Evolutionary conservation across 768 basidiomycete species (phyloP), one percentile per base, ranked within the genome.

Genomic region (Coprinopsis sp.): DNA sequence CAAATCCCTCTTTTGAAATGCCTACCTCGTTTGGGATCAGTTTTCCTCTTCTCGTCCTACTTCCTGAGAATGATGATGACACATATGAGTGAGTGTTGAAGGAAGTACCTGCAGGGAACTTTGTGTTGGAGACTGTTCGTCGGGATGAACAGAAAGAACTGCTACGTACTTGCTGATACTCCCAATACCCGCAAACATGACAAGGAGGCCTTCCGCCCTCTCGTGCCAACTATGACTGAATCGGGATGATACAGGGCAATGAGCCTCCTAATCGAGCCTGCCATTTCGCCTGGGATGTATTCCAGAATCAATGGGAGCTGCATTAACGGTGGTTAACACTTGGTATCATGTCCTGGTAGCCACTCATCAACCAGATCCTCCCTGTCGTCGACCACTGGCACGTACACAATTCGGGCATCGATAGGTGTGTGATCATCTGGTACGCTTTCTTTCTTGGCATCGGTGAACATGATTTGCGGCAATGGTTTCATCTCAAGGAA

Each of bases 61-160:
- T 94, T 94, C 52, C 80, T 78, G 23, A 93, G 82, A 58, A 98
- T 93, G 42, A 98, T 94, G 51, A 98, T 92, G 55, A 96, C 89
- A 2, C 95, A 95, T 0, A 99, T 91, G 1, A 94, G 92, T 1
- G 91, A 93, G 59, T 90, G 92, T 14, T 87, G 85, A 33, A 96
- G 78, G 51, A 87, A 91, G 60, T 90, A 87, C 54, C 82, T 87
- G 50, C n/a, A n/a, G n/a, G n/a, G n/a, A n/a, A n/a, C n/a, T n/a
- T n/a, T n/a, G n/a, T n/a, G n/a, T n/a, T n/a, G n/a, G n/a, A n/a
- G n/a, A n/a, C n/a, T n/a, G n/a, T n/a, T n/a, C n/a, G n/a, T n/a
- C n/a, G n/a, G n/a, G n/a, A n/a, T n/a, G n/a, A n/a, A n/a, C n/a
- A n/a, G n/a, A n/a, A n/a, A n/a, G n/a, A n/a, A n/a, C n/a, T 29